Evolutionary conservation across 2,329 filamentous ascomycete genomes (phyloP).

Genomic region (Corinectria fuckeliana): DNA sequence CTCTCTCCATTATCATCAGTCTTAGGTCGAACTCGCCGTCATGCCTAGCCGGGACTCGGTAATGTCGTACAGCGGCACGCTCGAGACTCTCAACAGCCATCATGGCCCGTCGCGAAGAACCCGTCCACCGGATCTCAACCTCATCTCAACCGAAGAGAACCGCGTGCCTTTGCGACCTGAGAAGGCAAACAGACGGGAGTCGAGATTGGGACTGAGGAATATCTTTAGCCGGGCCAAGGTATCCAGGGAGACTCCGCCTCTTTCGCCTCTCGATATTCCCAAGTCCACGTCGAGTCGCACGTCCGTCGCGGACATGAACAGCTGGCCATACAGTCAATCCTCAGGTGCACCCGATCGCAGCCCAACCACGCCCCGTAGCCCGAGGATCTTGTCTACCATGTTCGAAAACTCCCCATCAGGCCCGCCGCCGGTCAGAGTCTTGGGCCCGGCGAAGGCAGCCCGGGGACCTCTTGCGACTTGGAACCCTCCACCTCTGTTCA

Average conservation of each 20-base stretch:
- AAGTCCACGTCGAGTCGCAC: conserved; percentile 50
- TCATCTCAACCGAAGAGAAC: conserved; percentile 40
- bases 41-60: conserved; percentile 38
- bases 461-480: conserved; percentile 54
- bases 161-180: conserved; percentile 52
- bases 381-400: conserved; percentile 35
- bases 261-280: conserved; percentile 40
- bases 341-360: conserved; percentile 46
- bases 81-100: conserved; percentile 36
- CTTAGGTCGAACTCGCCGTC: neutral
- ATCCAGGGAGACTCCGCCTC: conserved; percentile 44
- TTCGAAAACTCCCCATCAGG: conserved; percentile 28
- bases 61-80: conserved; percentile 32
- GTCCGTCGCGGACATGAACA: conserved; percentile 54
- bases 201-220: conserved; percentile 57
- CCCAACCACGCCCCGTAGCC: conserved; percentile 35
- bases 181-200: conserved; percentile 56
- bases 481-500: conserved; percentile 80
- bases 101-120: conserved; percentile 30
- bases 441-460: conserved; percentile 27
- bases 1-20: neutral
- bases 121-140: conserved; percentile 36
- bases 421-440: conserved; percentile 20
- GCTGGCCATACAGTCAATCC: conserved; percentile 50
- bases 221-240: conserved; percentile 57